Percentiles rank a stretch among this genome's conserved stretches.
Evolutionary conservation across 345 rosid species (phyloP).

Genomic region (Lepidium sativum): DNA sequence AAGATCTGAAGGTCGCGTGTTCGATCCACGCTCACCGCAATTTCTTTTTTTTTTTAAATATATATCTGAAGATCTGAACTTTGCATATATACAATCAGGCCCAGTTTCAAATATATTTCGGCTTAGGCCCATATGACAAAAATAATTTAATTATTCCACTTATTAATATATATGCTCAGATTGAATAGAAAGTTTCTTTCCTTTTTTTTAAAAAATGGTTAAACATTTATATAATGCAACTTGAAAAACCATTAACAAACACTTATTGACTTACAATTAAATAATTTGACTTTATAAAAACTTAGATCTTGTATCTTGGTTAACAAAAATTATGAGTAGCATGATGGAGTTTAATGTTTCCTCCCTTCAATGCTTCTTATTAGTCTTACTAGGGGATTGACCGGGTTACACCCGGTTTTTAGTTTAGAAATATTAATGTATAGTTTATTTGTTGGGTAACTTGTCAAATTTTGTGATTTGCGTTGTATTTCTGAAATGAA

Average conservation of each 20-base stretch:
- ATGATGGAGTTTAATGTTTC: not conserved
- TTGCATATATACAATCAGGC: no score
- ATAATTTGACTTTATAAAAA: not conserved
- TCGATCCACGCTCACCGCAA: slow-evolving; percentile 66
- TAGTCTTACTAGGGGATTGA: no score
- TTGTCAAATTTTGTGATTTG: no score
- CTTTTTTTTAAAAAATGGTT: not conserved
- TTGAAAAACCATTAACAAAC: not conserved
- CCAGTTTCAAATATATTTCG: no score
- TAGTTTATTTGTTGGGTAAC: no score
- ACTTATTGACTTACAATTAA: not conserved
- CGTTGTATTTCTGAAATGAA: no score
- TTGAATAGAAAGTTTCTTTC: not conserved
- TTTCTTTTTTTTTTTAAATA: fast-evolving
- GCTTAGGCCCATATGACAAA: no score
- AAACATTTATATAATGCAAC: not conserved
- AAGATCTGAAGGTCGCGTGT: slow-evolving; percentile 73
- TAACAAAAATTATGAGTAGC: not conserved
- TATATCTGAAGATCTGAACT: no score
- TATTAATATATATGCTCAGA: not conserved
- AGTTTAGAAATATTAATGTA: no score
- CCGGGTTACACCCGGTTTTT: no score
- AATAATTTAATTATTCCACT: no score
- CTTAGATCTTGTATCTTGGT: not conserved
- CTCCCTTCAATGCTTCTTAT: slow-evolving; percentile 8